These are phyloP conservation scores for Paecilomyces niveus DNA, from an alignment of 2,329 filamentous ascomycete species.

Conservation along the genomic window DNA sequence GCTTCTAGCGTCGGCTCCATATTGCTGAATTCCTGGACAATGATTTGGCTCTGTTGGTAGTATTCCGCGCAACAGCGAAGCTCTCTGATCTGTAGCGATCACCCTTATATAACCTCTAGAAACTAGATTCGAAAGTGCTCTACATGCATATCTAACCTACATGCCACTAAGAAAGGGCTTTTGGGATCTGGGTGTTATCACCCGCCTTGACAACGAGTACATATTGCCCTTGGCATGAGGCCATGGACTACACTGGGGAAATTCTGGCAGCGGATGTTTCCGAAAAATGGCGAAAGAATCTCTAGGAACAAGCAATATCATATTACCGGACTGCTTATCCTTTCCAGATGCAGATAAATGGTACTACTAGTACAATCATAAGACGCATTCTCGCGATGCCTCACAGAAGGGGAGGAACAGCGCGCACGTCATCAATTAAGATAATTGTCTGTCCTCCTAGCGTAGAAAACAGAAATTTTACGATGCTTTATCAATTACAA, in stretches of 20 bases:
- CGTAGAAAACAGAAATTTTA: not conserved
- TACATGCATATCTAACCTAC: not conserved
- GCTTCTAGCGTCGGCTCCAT: not conserved
- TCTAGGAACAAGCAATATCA: not conserved
- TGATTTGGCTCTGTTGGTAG: not conserved
- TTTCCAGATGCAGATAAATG: not conserved
- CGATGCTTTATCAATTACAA: not conserved
- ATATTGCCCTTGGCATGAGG: not conserved
- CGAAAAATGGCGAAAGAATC: not conserved
- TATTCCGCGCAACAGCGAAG: not conserved
- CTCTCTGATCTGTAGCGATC: not conserved
- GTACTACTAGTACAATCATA: not conserved
- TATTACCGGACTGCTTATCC: not conserved
- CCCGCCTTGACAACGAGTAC: not conserved
- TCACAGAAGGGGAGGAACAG: not conserved
- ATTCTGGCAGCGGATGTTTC: not conserved
- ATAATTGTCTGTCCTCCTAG: not conserved
- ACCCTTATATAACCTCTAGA: not conserved
- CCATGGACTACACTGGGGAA: not conserved
- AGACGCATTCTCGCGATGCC: not conserved
- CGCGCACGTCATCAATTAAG: not conserved
- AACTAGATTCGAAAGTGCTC: not conserved
- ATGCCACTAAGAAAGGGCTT: not conserved
- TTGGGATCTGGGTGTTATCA: not conserved
- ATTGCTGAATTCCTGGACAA: not conserved